Percentiles rank a stretch among this genome's conserved stretches.
These are phyloP conservation scores for Petrea volubilis DNA, from an alignment of 257 asterid species.

Conservation along the genomic window DNA sequence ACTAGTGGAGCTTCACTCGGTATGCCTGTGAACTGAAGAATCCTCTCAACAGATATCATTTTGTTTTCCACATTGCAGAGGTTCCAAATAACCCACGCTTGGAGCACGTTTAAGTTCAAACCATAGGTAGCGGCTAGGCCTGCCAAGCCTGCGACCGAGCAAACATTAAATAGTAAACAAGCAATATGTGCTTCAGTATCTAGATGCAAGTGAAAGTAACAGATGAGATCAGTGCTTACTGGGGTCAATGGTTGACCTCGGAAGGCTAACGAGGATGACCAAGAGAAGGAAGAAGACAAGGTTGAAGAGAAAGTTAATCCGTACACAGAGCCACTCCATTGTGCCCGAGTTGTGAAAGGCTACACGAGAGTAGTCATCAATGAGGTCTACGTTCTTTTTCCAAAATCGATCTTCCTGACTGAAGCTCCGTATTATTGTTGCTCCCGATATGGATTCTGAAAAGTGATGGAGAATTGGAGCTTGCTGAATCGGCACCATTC, in stretches of 20 bases:
- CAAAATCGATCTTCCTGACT: constrained; percentile 63
- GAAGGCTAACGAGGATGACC: constrained; percentile 68
- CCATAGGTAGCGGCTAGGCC: constrained; percentile 89
- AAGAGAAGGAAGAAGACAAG: constrained; percentile 77
- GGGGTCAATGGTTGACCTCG: constrained; percentile 70
- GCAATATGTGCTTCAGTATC: neutral
- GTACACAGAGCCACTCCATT: constrained; percentile 88
- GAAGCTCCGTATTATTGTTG: constrained; percentile 71
- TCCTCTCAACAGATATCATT: constrained; percentile 80
- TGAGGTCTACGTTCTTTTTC: constrained; percentile 42
- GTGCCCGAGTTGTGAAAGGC: constrained; percentile 71
- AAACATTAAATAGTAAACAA: neutral
- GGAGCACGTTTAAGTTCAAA: constrained; percentile 71
- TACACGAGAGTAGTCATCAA: constrained; percentile 73
- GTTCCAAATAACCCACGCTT: constrained; percentile 94
- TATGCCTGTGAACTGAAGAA: constrained; percentile 63
- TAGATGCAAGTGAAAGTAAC: neutral
- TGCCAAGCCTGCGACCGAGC: constrained; percentile 62
- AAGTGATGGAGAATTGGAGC: constrained; percentile 87
- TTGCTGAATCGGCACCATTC: constrained; percentile 73
- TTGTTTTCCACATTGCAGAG: constrained; percentile 87
- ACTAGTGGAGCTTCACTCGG: constrained; percentile 72
- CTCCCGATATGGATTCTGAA: constrained; percentile 73
- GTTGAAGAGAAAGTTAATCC: constrained; percentile 85
- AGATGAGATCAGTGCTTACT: constrained; percentile 50